These are phyloP conservation scores for Phytophthora colocasiae DNA, from an alignment of 352 stramenopile genomes.

Conservation along the genomic window DNA sequence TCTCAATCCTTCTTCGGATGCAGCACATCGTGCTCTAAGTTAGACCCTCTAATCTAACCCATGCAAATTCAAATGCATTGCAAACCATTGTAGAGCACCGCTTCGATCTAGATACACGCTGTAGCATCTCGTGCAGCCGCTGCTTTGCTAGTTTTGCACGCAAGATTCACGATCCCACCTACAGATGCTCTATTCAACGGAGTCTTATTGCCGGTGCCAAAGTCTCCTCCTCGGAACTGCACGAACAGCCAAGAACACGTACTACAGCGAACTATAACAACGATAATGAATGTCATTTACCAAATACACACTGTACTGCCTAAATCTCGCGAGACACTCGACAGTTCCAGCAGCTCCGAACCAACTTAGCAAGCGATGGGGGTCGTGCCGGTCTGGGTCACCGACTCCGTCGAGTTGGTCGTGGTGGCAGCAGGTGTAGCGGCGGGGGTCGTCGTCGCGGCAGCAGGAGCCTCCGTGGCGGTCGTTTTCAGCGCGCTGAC, in stretches of 20 bases:
- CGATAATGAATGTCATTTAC: slow-evolving; percentile 26
- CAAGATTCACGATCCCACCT: slow-evolving; percentile 7
- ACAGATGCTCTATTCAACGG: too few species aligned
- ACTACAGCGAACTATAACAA: background rate
- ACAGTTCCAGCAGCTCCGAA: background rate
- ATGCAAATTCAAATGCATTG: too few species aligned
- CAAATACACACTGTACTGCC: background rate
- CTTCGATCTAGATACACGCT: background rate
- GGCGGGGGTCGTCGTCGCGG: slow-evolving; percentile 8
- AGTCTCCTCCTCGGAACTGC: too few species aligned
- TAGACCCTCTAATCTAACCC: background rate
- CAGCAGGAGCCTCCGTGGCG: slow-evolving; percentile 12
- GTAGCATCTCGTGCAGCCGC: background rate
- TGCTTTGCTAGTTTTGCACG: background rate
- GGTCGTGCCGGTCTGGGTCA: slow-evolving; percentile 6
- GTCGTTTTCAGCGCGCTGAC: too few species aligned
- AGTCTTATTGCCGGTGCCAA: too few species aligned
- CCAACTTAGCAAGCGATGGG: slow-evolving; percentile 24
- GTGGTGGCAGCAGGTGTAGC: slow-evolving; percentile 15
- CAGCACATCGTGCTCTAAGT: background rate
- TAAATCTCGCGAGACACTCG: background rate
- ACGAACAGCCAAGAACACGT: background rate
- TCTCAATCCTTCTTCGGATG: background rate
- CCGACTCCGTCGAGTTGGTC: slow-evolving; percentile 20
- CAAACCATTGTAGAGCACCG: background rate